These are phyloP conservation scores for Globisporangium yorkense DNA, from an alignment of 352 stramenopile genomes.

Conservation along the genomic window DNA sequence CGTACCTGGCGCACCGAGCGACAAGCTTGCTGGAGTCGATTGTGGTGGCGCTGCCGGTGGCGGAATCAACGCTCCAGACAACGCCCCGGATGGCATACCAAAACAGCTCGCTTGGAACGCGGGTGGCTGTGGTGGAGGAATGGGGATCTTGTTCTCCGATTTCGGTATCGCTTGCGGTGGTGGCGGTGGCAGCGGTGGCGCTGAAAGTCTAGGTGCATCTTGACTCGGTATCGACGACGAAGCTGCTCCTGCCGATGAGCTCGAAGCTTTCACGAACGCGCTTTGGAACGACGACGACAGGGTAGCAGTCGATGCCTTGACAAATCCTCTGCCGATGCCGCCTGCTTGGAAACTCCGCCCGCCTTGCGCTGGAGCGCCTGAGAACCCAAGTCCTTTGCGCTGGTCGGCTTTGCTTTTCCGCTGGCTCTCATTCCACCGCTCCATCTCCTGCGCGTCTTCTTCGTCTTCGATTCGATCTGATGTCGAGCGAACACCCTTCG, in stretches of 20 bases:
- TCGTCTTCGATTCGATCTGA: constrained; percentile 18
- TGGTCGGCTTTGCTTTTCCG: constrained; percentile 56
- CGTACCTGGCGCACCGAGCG: not conserved
- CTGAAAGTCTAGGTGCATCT: not conserved
- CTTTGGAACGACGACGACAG: constrained; percentile 14
- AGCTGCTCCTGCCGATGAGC: not conserved
- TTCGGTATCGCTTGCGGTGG: not conserved
- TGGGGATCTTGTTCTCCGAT: not conserved
- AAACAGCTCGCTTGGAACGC: not conserved
- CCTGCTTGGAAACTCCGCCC: not conserved
- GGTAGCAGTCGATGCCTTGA: constrained; percentile 20
- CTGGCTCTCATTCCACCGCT: constrained; percentile 48
- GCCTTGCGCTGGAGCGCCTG: not conserved
- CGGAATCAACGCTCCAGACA: not conserved
- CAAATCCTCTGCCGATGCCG: constrained; percentile 19
- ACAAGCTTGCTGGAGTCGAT: not conserved
- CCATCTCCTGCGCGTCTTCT: constrained; percentile 47
- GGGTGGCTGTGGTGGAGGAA: not conserved
- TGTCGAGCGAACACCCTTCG: not conserved
- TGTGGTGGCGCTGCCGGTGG: not conserved
- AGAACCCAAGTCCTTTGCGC: constrained; percentile 69
- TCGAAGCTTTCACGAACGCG: constrained; percentile 21
- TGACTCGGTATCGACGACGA: not conserved
- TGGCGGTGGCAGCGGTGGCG: not conserved
- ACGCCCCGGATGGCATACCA: not conserved